Evolutionary conservation across 2,329 filamentous ascomycete genomes (phyloP), one percentile per base, ranked within the genome.

Genomic region (Tolypocladium album): DNA sequence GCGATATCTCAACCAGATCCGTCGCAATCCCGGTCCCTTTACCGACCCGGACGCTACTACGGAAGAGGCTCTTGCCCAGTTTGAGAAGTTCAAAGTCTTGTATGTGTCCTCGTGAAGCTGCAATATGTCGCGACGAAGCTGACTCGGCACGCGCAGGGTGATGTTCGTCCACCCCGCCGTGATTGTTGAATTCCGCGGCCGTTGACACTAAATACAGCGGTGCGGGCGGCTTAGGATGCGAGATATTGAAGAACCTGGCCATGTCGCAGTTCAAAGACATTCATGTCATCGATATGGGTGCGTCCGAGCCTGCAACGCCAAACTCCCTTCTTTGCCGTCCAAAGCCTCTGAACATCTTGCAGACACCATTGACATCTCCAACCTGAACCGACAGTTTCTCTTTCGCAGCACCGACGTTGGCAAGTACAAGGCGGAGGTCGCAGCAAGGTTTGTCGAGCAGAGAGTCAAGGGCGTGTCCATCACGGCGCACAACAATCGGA

Each of bases 341-440:
- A 5, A 3, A 31, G 43, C 9, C 31, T 34, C 56, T 55, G n/a
- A 53, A 15, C 13, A 20, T 5, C 40, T n/a, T 12, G 38, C 65
- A 91, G 92, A 99, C 74, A 99, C 93, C 1, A 99, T 99, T 73
- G 94, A 99, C 71, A 93, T 99, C 62, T 97, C 92, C 57, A 99
- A 99, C 72, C 82, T 99, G 27, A 99, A 99, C 75, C 88, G 94
- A 50, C 94, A 99, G 69, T 99, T 99, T 70, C 85, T 99, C 61
- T 99, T 99, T 75, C 90, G 94, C 27, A 84, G 92, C 67, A 80
- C 86, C 62, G 94, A 99, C 72, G 93, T 99, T 36, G 94, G 95
- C 43, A 93, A 91, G 69, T 90, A 83, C 66, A 99, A 99, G 76
- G 94, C 95, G 57, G 90, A 94, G 70, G 90, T 96, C 52, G 94